Percentiles rank a stretch among this genome's conserved stretches.
Conservation (phyloP, 495 filamentous ascomycete species). For the Daldinia loculata region DNA sequence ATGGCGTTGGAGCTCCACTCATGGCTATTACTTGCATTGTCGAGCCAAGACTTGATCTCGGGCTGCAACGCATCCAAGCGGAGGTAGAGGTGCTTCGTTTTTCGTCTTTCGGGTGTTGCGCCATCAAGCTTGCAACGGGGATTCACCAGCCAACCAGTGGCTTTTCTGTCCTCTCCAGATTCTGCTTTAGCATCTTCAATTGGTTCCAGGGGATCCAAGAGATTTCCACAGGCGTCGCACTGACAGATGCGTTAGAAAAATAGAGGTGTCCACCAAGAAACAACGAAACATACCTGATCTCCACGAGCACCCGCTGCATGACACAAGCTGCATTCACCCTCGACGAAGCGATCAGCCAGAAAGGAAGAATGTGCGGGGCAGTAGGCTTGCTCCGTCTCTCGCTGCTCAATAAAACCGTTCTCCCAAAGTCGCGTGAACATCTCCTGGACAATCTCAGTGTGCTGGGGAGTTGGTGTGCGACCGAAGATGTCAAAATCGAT, state of each 20-base stretch:
- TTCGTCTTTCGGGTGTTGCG: constrained; percentile 74
- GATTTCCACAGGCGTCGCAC: constrained; percentile 83
- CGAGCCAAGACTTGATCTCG: constrained; percentile 75
- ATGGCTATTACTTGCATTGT: constrained; percentile 56
- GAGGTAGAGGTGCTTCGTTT: constrained; percentile 73
- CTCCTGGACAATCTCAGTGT: constrained; percentile 85
- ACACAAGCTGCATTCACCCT: constrained; percentile 86
- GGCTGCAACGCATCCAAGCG: constrained; percentile 80
- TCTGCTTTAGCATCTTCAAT: constrained; percentile 33
- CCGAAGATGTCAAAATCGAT: constrained; percentile 53
- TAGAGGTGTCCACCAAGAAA: constrained; percentile 68
- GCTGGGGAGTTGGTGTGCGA: constrained; percentile 68
- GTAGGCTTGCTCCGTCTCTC: constrained; percentile 79
- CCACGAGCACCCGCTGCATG: constrained; percentile 80
- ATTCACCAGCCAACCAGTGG: constrained; percentile 54
- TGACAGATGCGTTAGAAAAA: constrained; percentile 54
- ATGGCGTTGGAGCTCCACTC: constrained; percentile 81
- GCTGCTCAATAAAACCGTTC: constrained; percentile 85
- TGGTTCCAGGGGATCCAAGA: constrained; percentile 77
- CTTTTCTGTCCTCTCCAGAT: constrained; percentile 35
- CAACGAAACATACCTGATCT: constrained; percentile 43
- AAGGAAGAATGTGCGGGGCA: constrained; percentile 86
- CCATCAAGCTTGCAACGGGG: constrained; percentile 84
- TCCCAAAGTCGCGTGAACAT: constrained; percentile 80
- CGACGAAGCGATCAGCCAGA: constrained; percentile 91